Base-by-base conservation (phyloP, 768 basidiomycete genomes). In the Leccinellum albellum region DNA sequence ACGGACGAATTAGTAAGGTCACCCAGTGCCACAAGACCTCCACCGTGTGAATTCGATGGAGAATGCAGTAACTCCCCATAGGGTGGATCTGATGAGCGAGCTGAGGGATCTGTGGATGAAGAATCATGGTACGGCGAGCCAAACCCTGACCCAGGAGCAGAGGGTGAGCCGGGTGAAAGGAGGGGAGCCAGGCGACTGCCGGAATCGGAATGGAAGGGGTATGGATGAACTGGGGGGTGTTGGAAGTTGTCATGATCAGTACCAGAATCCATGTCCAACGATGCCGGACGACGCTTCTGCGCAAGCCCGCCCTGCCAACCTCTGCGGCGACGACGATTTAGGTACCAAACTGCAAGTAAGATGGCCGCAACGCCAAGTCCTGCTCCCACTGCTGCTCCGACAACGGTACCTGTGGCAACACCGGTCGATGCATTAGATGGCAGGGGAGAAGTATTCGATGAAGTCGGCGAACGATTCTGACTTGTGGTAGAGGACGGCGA, bases 401-500 rank as follows among this genome's bases (percentile, higher is more conserved):
- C 78, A 48, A 85, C 79, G 46, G 77, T 78, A 28, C 77, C 79
- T 6, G 75, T 74, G 6, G 80, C 73, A 20, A 75, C 62, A 8
- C 69, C 65, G 1, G 73, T 59, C 1, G 54, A 49, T 6, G 60
- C 61, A 46, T 66, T 58, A 3, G 63, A 53, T 26, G 70, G 42
- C 12, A 73, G 62, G 37, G 64, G 51, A 23, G 64, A 53, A 24
- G 58, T 54, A 21, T 62, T 40, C 6, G 8, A 65, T 23, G 45
- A 53, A 21, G 70, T 64, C 7, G 65, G 60, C 3, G 74, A 67
- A 4, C 69, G 63, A 53, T 53, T 8, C 28, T 67, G 24, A 17
- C 62, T 61, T n/a, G 58, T 53, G n/a, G 75, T 85, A 5, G 83
- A 81, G 13, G 82, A 78, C 2, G 85, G 84, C 0, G 85, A 87